Percentiles rank a stretch among this genome's conserved stretches.
These are phyloP conservation scores for Calonectria crousiana DNA, from an alignment of 2,329 filamentous ascomycete species.

Conservation along the genomic window DNA sequence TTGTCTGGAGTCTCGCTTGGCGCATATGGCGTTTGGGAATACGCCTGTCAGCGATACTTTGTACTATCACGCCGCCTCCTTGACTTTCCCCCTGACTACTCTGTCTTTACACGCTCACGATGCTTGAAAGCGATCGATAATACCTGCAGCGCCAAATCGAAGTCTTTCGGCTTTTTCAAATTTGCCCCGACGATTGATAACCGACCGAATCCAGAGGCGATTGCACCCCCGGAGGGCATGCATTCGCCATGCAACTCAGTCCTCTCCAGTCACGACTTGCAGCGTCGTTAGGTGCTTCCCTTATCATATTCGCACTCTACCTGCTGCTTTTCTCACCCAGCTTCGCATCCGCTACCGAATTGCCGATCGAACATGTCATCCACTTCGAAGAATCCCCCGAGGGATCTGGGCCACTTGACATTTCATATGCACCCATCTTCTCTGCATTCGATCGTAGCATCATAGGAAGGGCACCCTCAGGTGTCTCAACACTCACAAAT, in stretches of 20 bases:
- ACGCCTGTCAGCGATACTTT: slow-evolving; percentile 36
- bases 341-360: slow-evolving; percentile 73
- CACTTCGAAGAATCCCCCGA: slow-evolving; percentile 31
- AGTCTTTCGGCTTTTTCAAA: slow-evolving; percentile 20
- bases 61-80: slow-evolving; percentile 15
- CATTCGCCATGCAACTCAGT: slow-evolving; percentile 68
- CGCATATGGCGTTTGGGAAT: slow-evolving; percentile 29
- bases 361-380: slow-evolving; percentile 25
- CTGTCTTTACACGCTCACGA: slow-evolving; percentile 26
- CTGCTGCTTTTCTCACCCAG: slow-evolving; percentile 69
- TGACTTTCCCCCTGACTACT: slow-evolving; percentile 5
- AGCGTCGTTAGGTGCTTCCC: slow-evolving; percentile 72
- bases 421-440: slow-evolving; percentile 72
- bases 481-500: slow-evolving; percentile 67
- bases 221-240: slow-evolving; percentile 57
- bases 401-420: slow-evolving; percentile 33
- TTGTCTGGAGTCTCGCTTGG: slow-evolving; percentile 23
- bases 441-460: slow-evolving; percentile 71
- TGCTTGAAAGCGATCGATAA: slow-evolving; percentile 32
- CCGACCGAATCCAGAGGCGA: slow-evolving; percentile 30
- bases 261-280: slow-evolving; percentile 79
- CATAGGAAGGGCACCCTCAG: slow-evolving; percentile 69
- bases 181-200: slow-evolving; percentile 22
- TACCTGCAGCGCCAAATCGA: slow-evolving; percentile 19
- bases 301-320: slow-evolving; percentile 67